Percentiles rank a stretch among this genome's conserved stretches.
These are phyloP conservation scores for Neurospora tetrasperma DNA, from an alignment of 495 filamentous ascomycete genomes.

Conservation along the genomic window DNA sequence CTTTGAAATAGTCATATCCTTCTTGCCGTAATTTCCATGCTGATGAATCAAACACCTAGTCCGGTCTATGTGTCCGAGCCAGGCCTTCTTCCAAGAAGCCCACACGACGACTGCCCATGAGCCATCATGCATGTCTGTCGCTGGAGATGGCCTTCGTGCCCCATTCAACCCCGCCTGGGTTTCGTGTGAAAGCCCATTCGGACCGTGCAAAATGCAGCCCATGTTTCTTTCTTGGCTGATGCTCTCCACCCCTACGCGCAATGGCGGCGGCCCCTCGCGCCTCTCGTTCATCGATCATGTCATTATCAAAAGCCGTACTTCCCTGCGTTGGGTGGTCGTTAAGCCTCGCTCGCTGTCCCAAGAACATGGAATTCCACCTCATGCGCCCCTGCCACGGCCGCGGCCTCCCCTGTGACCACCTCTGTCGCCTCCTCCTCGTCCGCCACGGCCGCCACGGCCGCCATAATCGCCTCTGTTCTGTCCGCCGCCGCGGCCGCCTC, in stretches of 20 bases:
- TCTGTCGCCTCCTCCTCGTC: slow-evolving; percentile 38
- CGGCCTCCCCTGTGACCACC: slow-evolving; percentile 39
- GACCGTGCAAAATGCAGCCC: not conserved
- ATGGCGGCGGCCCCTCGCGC: not conserved
- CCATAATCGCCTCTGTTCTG: slow-evolving; percentile 54
- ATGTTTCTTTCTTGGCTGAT: not conserved
- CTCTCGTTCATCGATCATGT: not conserved
- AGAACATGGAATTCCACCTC: not conserved
- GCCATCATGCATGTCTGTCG: not conserved
- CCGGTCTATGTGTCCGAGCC: not conserved
- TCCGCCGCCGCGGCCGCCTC: slow-evolving; percentile 59
- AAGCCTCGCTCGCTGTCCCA: not conserved
- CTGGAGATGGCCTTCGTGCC: not conserved
- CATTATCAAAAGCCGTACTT: not conserved
- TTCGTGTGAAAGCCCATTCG: not conserved
- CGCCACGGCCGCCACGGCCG: slow-evolving; percentile 42
- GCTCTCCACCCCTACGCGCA: not conserved
- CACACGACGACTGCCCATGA: not conserved
- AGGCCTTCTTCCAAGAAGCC: not conserved
- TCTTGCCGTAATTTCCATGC: not conserved
- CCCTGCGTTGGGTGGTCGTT: not conserved
- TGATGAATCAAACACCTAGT: not conserved
- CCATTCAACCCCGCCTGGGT: not conserved
- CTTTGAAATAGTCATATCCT: not conserved
- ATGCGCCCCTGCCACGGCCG: slow-evolving; percentile 29